Base-by-base conservation (phyloP, 805 yeast genomes). In the Cyberlindnera bimundalis region DNA sequence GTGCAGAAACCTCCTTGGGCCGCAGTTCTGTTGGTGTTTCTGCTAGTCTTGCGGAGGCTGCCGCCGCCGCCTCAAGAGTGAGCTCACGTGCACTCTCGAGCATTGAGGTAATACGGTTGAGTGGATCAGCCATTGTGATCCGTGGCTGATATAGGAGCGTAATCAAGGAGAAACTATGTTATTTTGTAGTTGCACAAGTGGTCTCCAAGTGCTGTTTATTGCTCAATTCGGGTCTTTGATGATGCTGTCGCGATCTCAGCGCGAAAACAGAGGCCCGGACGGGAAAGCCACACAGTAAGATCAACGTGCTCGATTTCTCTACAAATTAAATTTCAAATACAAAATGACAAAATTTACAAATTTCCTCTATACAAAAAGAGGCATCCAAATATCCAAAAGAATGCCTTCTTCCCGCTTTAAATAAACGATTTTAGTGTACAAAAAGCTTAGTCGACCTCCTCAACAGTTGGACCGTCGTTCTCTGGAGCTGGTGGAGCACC, bases 61-160 rank as follows among this genome's bases (percentile, higher is more conserved):
- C 78, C 1, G 81, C 83, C 2, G 95, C 93, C 1, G 95, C 95
- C 50, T 84, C 93, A 36, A 84, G 68, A 4, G 95, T 84, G 51
- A 86, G 61, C 48, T 81, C 89, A 48, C 79, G 74, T 1, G 95
- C 95, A 19, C 88, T 78, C 63, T 85, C 95, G 40, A 88, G 67
- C 63, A 86, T 78, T 13, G 85, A 78, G 17, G 89, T 73, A 52
- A 86, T 66, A 45, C 76, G 73, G 10, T 79, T 67, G 30, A 83
- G 65, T 3, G 87, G 75, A 42, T 74, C 81, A 4, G 74, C 70
- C 81, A 76, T 76, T 27, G 39, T 21, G 26, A 12, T 10, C 6
- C 14, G n/a, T 10, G 25, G 25, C 8, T 23, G n/a, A n/a, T n/a
- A n/a, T n/a, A n/a, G n/a, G n/a, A n/a, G n/a, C n/a, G n/a, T n/a